Base-by-base conservation (phyloP, 176 grass and related monocot species). In the Coix lacrymajobi region DNA sequence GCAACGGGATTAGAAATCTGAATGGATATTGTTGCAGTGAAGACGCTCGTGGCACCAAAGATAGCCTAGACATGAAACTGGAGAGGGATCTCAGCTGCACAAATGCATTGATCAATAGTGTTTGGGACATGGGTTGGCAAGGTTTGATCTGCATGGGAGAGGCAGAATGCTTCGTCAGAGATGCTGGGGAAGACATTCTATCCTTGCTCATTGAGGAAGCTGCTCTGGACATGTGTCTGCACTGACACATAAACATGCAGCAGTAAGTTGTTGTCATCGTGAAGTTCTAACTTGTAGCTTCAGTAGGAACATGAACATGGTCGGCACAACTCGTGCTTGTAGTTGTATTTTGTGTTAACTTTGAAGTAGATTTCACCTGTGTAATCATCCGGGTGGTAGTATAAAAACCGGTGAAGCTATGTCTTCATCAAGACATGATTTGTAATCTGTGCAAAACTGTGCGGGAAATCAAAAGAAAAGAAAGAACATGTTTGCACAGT, bases 101-200 rank as follows among this genome's bases (percentile, higher is more conserved):
- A 28, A 78, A 94, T 37, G 2, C 34, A 12, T 68, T 78, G 34
- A 81, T 92, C 60, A 94, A 71, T 72, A 75, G 69, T 29, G 65
- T 37, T 24, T 97, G 95, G 95, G 88, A 92, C 45, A 73, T 89
- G 78, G 86, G 95, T 37, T 94, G 95, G 95, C 63, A 85, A 49
- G 77, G 89, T 61, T 89, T 86, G 86, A 58, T 86, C 49, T 91
- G 60, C 77, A 82, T 85, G 76, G 95, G 94, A n/a, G 92, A 97
- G 39, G 87, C 88, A 1, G 84, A 88, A 9, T 36, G 41, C 71
- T 77, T 94, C 69, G 71, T 75, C 30, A 66, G 71, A 78, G 86
- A 92, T 46, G 76, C 80, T 1, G 80, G 73, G 80, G 88, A 92
- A 44, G 48, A 52, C 40, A 73, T 95, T 19, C 58, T 95, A 3